Evolutionary conservation across 441 rosid genomes (phyloP), one percentile per base, ranked within the genome.

Genomic region (Pelargonium australe): DNA sequence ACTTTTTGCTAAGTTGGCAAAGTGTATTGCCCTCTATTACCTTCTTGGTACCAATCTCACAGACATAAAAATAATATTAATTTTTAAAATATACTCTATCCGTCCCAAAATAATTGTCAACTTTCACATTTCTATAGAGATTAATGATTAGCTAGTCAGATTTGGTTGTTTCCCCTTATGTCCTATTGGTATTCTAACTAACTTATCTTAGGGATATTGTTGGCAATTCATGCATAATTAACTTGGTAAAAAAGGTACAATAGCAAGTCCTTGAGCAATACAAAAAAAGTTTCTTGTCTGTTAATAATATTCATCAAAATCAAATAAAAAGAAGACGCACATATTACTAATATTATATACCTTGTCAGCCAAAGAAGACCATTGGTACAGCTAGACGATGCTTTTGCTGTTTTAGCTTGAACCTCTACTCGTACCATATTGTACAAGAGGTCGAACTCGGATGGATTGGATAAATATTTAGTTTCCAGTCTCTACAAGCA

Each of bases 321-420:
- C 20, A 16, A 37, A 60, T 14, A 23, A 14, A 43, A 63, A 49
- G 51, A 43, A 71, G 55, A 17, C 49, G 19, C 31, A 12, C 31
- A 28, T 49, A 19, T 2, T 41, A 49, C 11, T 8, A 63, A 4
- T 4, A 64, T 49, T 44, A 51, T 37, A 67, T 75, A 90, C 98
- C 96, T 87, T 70, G 98, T 90, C 71, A 92, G 74, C 98, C 98
- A 92, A 79, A 92, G 96, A 78, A 92, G 92, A 72, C 98, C 96
- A 73, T 86, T 92, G 74, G 96, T 85, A 82, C 94, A 92, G 64
- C 97, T 90, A 51, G 98, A 87, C 23, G 98, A 90, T 66, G 79
- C 87, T 78, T 87, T 87, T 7, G 96, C 88, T 5, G 86, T 86
- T 77, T 87, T 86, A 63, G 89, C 86, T 69, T 82, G 85, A 69